A percentile compares a stretch with the other conserved stretches of the same genome.
Evolutionary conservation across 805 yeast species (phyloP).

Genomic region (Wickerhamomyces chaumierensis): DNA sequence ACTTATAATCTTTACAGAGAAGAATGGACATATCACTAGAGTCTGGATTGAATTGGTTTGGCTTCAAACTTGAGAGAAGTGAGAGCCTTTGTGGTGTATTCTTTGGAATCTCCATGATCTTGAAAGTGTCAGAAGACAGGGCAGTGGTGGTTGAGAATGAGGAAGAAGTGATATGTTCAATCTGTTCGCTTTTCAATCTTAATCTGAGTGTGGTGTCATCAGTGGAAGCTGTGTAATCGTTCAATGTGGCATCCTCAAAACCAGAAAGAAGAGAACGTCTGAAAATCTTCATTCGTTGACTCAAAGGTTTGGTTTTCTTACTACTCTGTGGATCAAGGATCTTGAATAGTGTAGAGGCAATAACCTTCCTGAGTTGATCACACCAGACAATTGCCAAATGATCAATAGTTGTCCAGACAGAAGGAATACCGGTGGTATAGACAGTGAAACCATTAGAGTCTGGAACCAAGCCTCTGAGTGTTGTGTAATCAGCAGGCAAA

Average conservation of each 20-base stretch:
- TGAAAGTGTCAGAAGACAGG: background rate
- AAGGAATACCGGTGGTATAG: slow-evolving; percentile 76
- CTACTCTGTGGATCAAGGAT: slow-evolving; percentile 39
- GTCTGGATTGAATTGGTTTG: background rate
- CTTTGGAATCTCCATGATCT: background rate
- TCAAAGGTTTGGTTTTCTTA: slow-evolving; percentile 38
- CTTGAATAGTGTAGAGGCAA: slow-evolving; percentile 50
- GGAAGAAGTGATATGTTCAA: slow-evolving; percentile 1
- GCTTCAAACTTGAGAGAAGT: slow-evolving; percentile 2
- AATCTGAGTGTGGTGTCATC: slow-evolving; percentile 7
- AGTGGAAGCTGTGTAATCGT: slow-evolving; percentile 13
- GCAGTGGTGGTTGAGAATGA: background rate
- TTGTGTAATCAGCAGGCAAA: slow-evolving; percentile 84
- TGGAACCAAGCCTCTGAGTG: slow-evolving; percentile 63
- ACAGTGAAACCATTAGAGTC: slow-evolving; percentile 69
- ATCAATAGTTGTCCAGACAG: slow-evolving; percentile 89
- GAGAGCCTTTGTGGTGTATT: background rate
- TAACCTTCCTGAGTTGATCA: slow-evolving; percentile 60
- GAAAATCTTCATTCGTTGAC: slow-evolving; percentile 48
- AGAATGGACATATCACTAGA: slow-evolving; percentile 2
- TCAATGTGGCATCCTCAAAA: slow-evolving; percentile 32
- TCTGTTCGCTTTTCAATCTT: slow-evolving; percentile 14
- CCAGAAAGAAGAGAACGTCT: slow-evolving; percentile 38
- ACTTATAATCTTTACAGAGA: slow-evolving; percentile 5
- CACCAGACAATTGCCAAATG: slow-evolving; percentile 97